Conservation (phyloP, 495 filamentous ascomycete genomes). For the Jackrogersella multiformis region DNA sequence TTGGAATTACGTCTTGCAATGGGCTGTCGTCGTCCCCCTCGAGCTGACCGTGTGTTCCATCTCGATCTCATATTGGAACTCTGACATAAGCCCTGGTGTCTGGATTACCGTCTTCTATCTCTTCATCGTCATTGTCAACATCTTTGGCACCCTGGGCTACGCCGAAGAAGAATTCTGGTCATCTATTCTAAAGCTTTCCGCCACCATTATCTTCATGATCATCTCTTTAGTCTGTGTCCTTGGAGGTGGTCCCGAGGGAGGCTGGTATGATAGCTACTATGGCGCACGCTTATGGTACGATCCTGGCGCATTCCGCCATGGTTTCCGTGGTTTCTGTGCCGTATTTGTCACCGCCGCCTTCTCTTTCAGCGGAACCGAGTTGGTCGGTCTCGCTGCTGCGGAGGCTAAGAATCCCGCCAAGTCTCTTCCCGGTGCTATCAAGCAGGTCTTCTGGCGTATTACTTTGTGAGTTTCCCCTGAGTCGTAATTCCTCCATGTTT, state of each 20-base stretch:
- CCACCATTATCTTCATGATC: constrained; percentile 75
- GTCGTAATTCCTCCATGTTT: not conserved
- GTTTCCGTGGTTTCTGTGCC: constrained; percentile 75
- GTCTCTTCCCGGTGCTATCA: constrained; percentile 71
- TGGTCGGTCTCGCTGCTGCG: constrained; percentile 77
- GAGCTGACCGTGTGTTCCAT: constrained; percentile 65
- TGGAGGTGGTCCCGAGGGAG: constrained; percentile 67
- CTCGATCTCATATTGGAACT: constrained; percentile 66
- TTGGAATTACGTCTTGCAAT: constrained; percentile 77
- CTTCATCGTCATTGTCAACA: constrained; percentile 68
- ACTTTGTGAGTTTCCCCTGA: constrained; percentile 48
- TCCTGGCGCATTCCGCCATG: constrained; percentile 75
- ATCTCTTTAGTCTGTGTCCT: constrained; percentile 74
- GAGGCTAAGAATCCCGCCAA: constrained; percentile 72
- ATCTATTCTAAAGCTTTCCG: constrained; percentile 65
- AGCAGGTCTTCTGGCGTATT: constrained; percentile 80
- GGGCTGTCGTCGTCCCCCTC: constrained; percentile 66
- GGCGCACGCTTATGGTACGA: constrained; percentile 71
- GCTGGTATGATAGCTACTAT: constrained; percentile 61
- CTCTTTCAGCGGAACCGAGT: constrained; percentile 75
- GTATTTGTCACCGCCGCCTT: constrained; percentile 81
- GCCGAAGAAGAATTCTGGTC: constrained; percentile 72
- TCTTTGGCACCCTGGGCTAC: constrained; percentile 77
- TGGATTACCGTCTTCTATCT: constrained; percentile 70
- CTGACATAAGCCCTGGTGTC: constrained; percentile 63